phyloP scores from a whole-genome alignment of 2,329 filamentous ascomycete genomes.

The Nothophaeocryptopus gaeumannii region DNA sequence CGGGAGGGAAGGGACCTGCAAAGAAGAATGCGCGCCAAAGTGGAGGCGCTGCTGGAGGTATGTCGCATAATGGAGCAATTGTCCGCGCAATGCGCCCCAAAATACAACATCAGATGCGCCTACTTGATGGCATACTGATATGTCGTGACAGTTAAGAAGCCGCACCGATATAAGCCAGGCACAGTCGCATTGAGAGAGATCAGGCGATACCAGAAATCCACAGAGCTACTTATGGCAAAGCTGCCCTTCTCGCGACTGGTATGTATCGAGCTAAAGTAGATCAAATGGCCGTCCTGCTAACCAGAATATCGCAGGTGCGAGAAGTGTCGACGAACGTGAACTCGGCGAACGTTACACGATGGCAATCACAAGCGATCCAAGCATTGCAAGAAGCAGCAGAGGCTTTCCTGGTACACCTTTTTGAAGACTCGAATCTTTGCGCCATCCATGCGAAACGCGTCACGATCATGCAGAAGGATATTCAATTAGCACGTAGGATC shows the following conservation, averaged over 20 bases:
- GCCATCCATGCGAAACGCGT: conserved; percentile 99
- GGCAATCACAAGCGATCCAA: conserved; percentile 97
- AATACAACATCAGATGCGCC: no score
- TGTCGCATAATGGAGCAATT: no score
- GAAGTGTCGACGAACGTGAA: conserved; percentile 89
- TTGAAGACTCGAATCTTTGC: conserved; percentile 97
- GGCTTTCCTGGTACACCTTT: conserved; percentile 96
- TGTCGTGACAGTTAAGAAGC: no score
- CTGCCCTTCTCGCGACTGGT: conserved; percentile 94
- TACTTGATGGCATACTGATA: no score
- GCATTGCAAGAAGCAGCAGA: conserved; percentile 98
- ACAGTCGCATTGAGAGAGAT: conserved; percentile 98
- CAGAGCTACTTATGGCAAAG: conserved; percentile 93
- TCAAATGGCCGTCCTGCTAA: no score
- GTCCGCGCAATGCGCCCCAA: no score
- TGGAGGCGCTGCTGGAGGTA: no score
- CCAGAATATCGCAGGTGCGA: conserved; percentile 62
- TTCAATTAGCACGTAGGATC: conserved; percentile 92
- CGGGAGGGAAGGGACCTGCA: no score
- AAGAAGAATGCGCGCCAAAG: no score
- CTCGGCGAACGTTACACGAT: conserved; percentile 72
- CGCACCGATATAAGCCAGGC: conserved; percentile 57
- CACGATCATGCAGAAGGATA: conserved; percentile 96
- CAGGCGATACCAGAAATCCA: conserved; percentile 95
- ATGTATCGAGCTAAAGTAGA: no score